A percentile compares a stretch with the other conserved stretches of the same genome.
Evolutionary conservation across 2,329 filamentous ascomycete genomes (phyloP).

Genomic region (Penicillium sclerotiorum): DNA sequence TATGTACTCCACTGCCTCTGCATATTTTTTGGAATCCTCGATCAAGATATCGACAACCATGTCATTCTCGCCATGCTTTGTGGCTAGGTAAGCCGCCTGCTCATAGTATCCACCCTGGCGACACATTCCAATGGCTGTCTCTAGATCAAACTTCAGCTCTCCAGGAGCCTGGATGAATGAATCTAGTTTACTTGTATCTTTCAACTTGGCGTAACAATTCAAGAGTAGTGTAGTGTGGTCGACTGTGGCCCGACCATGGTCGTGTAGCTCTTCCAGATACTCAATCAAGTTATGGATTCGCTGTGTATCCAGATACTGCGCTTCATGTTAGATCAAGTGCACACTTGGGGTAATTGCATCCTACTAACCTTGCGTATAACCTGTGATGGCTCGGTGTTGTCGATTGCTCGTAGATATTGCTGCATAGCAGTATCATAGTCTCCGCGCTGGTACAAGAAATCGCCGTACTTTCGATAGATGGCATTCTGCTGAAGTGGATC

Average conservation of each 20-base stretch:
- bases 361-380: slow-evolving; percentile 79
- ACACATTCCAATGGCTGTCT: slow-evolving; percentile 97
- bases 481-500: slow-evolving; percentile 80
- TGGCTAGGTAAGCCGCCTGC: slow-evolving; percentile 92
- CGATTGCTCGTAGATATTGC: slow-evolving; percentile 93
- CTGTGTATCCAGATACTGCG: slow-evolving; percentile 89
- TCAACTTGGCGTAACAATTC: slow-evolving; percentile 97
- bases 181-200: slow-evolving; percentile 94
- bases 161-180: slow-evolving; percentile 90
- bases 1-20: slow-evolving; percentile 86
- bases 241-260: slow-evolving; percentile 87
- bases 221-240: slow-evolving; percentile 93
- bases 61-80: slow-evolving; percentile 90
- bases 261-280: slow-evolving; percentile 93
- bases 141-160: slow-evolving; percentile 92
- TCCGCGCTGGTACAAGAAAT: slow-evolving; percentile 90
- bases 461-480: slow-evolving; percentile 91
- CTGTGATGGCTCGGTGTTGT: slow-evolving; percentile 93
- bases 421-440: slow-evolving; percentile 99
- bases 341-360: neutral
- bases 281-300: slow-evolving; percentile 96
- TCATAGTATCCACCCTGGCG: slow-evolving; percentile 95
- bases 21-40: slow-evolving; percentile 89
- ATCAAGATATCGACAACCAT: slow-evolving; percentile 94
- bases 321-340: neutral